Evolutionary conservation across 139 green algal species (phyloP).

Genomic region (Volvox africanus): DNA sequence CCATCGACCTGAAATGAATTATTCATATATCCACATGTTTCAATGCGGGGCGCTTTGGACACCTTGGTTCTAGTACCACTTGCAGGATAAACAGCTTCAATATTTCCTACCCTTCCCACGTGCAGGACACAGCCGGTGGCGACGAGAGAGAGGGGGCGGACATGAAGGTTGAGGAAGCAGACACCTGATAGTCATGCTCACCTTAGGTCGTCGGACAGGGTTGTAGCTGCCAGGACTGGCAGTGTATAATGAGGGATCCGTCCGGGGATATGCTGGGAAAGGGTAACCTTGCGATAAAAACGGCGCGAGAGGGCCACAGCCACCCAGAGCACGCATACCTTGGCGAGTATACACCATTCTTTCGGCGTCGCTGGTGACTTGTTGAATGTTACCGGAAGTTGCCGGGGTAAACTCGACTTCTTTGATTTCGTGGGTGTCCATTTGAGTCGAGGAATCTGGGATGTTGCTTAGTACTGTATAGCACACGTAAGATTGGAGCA

Average conservation of each 20-base stretch:
- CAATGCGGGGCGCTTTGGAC: no score
- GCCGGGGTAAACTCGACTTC: neutral
- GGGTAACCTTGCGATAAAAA: slow-evolving; percentile 9
- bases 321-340: neutral
- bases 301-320: neutral
- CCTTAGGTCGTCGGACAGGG: neutral
- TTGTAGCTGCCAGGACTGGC: neutral
- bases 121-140: slow-evolving; percentile 42
- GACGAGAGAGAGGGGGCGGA: slow-evolving; percentile 55
- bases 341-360: neutral
- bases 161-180: slow-evolving; percentile 78
- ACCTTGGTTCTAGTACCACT: no score
- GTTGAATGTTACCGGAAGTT: slow-evolving; percentile 12
- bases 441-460: neutral
- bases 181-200: slow-evolving; percentile 47
- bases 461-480: slow-evolving; percentile 7
- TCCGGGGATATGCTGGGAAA: neutral
- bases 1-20: no score
- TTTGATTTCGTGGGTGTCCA: neutral
- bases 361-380: slow-evolving; percentile 2
- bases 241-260: neutral
- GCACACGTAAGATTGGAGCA: neutral
- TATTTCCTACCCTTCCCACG: no score
- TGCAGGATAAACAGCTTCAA: no score
- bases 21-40: no score